Percentiles rank a stretch among this genome's conserved stretches.
Conservation (phyloP, 164 flowering plant species). For the Annona cherimola region DNA sequence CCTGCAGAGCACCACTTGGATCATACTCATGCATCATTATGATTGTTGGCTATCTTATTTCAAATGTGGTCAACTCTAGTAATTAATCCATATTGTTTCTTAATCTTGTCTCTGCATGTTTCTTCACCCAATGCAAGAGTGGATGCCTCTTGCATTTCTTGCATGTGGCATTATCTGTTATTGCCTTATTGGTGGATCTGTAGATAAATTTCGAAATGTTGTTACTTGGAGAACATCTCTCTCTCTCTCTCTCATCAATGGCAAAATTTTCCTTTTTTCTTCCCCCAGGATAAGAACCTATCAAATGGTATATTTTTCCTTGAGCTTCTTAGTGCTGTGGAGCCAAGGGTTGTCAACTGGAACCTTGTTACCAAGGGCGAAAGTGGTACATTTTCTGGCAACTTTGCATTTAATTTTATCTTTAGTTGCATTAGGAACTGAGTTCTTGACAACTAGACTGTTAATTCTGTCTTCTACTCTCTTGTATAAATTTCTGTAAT, state of each 20-base stretch:
- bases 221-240: neutral
- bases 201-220: neutral
- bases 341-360: conserved; percentile 96
- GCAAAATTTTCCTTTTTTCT: neutral
- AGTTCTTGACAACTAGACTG: neutral
- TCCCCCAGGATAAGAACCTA: conserved; percentile 63
- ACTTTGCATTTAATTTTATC: neutral
- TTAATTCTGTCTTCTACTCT: neutral
- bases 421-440: neutral
- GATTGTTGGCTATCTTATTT: too few species aligned
- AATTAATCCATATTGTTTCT: too few species aligned
- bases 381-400: conserved; percentile 43
- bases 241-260: neutral
- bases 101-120: too few species aligned
- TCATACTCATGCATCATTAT: too few species aligned
- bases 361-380: conserved; percentile 80
- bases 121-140: neutral
- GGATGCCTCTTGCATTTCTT: neutral
- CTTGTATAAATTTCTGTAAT: neutral
- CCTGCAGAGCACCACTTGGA: too few species aligned
- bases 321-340: conserved; percentile 85
- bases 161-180: neutral
- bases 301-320: conserved; percentile 84
- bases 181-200: neutral
- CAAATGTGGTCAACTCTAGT: too few species aligned